Evolutionary conservation across 1,284 basidiomycete genomes (phyloP).

Genomic region (Anthracocystis walkeri): DNA sequence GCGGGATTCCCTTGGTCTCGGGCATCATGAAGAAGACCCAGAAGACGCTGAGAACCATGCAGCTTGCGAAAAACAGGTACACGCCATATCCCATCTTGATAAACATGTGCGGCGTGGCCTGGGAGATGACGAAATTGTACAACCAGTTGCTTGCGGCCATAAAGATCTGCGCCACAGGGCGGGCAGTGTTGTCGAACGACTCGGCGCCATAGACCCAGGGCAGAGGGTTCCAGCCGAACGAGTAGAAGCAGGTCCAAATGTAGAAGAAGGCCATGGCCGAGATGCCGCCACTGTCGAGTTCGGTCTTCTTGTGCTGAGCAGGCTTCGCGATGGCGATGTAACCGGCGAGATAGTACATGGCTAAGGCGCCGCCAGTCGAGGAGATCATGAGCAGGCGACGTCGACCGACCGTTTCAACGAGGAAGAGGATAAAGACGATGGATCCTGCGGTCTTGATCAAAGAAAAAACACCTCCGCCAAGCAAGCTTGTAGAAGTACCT

Average conservation of each 20-base stretch:
- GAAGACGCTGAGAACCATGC: slow-evolving; percentile 77
- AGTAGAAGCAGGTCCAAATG: slow-evolving; percentile 58
- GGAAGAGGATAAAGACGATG: slow-evolving; percentile 74
- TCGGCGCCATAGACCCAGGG: slow-evolving; percentile 72
- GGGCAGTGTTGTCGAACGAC: slow-evolving; percentile 84
- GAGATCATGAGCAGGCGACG: slow-evolving; percentile 71
- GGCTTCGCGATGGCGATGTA: slow-evolving; percentile 58
- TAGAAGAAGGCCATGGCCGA: slow-evolving; percentile 57
- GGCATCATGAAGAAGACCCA: slow-evolving; percentile 74
- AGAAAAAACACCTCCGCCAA: slow-evolving; percentile 83
- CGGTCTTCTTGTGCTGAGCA: slow-evolving; percentile 5
- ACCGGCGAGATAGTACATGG: slow-evolving; percentile 54
- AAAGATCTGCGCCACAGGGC: slow-evolving; percentile 83
- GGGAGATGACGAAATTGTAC: slow-evolving; percentile 77
- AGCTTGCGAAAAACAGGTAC: slow-evolving; percentile 77
- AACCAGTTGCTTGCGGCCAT: slow-evolving; percentile 85
- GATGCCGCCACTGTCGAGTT: slow-evolving; percentile 24
- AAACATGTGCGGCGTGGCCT: slow-evolving; percentile 60
- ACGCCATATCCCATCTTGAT: slow-evolving; percentile 72
- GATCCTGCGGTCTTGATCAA: slow-evolving; percentile 81
- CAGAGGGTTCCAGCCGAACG: slow-evolving; percentile 59
- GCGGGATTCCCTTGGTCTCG: slow-evolving; percentile 79
- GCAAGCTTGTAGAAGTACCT: slow-evolving; percentile 72
- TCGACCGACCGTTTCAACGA: slow-evolving; percentile 77
- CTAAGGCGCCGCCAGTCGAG: slow-evolving; percentile 34